phyloP scores from a whole-genome alignment of 106 monocot species.

The Vanilla planifolia region DNA sequence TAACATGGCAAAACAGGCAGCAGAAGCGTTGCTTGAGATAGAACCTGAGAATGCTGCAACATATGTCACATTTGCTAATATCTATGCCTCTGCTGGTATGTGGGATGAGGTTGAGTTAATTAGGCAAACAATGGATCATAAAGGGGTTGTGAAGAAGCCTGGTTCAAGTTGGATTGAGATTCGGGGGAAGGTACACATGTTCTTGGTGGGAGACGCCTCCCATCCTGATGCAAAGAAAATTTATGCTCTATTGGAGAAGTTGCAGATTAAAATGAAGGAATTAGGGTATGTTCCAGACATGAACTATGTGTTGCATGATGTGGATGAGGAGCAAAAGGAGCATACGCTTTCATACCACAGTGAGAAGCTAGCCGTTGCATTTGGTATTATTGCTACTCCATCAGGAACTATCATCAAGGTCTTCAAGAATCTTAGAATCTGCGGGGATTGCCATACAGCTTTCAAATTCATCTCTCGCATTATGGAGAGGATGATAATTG shows the following conservation, averaged over 20 bases:
- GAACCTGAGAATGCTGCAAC: constrained; percentile 26
- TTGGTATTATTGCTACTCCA: constrained; percentile 15
- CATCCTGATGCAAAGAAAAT: constrained; percentile 14
- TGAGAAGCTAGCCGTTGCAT: constrained; percentile 26
- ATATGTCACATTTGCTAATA: constrained; percentile 23
- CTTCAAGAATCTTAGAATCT: constrained; percentile 20
- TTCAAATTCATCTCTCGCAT: constrained; percentile 19
- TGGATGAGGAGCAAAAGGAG: constrained; percentile 31
- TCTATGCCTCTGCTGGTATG: constrained; percentile 13
- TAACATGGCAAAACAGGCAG: constrained; percentile 8
- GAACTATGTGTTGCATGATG: constrained; percentile 21
- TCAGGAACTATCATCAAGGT: constrained; percentile 15
- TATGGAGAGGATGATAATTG: constrained; percentile 15
- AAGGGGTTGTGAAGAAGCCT: constrained; percentile 20
- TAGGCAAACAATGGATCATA: constrained; percentile 13
- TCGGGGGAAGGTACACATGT: constrained; percentile 14
- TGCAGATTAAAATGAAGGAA: constrained; percentile 21
- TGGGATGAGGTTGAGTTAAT: constrained; percentile 8
- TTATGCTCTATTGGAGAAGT: constrained; percentile 1
- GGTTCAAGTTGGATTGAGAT: constrained; percentile 28
- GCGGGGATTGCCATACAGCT: constrained; percentile 23
- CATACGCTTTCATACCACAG: constrained; percentile 15
- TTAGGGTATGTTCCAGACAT: constrained; percentile 20
- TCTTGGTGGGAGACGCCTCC: constrained; percentile 15
- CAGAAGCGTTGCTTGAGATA: constrained; percentile 17